phyloP scores from a whole-genome alignment of 495 filamentous ascomycete species.

The Venustampulla echinocandica region DNA sequence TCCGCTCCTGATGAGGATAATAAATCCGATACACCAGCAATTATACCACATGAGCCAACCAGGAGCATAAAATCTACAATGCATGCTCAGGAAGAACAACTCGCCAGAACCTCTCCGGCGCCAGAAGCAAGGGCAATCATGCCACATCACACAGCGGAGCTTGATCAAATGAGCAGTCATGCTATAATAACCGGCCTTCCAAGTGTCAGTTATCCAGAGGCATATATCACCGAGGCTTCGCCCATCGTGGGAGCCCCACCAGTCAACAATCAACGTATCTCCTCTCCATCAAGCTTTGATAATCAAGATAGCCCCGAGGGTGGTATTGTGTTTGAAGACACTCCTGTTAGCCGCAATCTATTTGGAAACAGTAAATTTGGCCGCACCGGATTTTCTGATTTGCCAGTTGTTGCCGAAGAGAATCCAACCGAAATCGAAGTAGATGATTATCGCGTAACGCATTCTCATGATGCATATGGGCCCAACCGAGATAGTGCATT shows the following conservation, averaged over 20 bases:
- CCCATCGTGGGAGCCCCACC: not conserved
- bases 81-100: not conserved
- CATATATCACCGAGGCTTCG: not conserved
- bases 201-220: too few relatives aligned
- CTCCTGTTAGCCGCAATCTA: not conserved
- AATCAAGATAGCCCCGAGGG: not conserved
- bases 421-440: conserved; percentile 1
- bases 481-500: conserved; percentile 43
- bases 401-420: conserved; percentile 22
- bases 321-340: not conserved
- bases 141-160: not conserved
- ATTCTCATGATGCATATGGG: conserved; percentile 20
- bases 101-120: not conserved
- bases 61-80: not conserved
- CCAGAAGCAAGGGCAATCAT: not conserved
- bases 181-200: too few relatives aligned
- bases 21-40: not conserved
- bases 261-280: conserved; percentile 4
- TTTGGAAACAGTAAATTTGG: conserved; percentile 7
- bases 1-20: conserved; percentile 10
- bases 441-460: conserved; percentile 5
- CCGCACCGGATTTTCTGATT: conserved; percentile 9
- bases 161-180: too few relatives aligned
- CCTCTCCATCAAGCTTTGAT: conserved; percentile 3
- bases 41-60: conserved; percentile 2